Base-by-base conservation (phyloP, 2,329 filamentous ascomycete genomes). In the Trichoderma sp. region DNA sequence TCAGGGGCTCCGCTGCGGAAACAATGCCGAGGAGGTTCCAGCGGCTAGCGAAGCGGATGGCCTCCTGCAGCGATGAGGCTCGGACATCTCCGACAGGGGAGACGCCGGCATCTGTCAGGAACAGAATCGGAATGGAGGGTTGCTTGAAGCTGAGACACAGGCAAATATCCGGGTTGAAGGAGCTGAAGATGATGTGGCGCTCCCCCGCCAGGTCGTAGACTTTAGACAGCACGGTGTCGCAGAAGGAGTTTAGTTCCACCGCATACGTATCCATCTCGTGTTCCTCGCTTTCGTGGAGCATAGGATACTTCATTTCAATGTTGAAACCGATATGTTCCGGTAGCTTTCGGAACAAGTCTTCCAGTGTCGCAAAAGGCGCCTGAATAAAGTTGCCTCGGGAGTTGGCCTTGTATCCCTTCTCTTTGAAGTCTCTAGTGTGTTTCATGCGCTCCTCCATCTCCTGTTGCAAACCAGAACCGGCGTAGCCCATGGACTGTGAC, bases 251-350 rank as follows among this genome's bases (percentile, higher is more conserved):
- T 79, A 98, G 90, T 85, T 99, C 97, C 64, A 98, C 94, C 0
- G 95, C 95, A 81, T 98, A 98, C 3, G 94, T 94, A 83, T 98
- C 96, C 95, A 98, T 98, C 79, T 97, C 95, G 79, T 98, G 94
- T 83, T 97, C 94, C 83, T 98, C 95, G 75, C 92, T 94, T 87
- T 99, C 97, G 83, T 96, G 93, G 59, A 99, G 90, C 95, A 98
- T 98, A 6, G 97, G 97, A 82, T 99, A 99, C 85, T 99, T 98
- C 90, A 99, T 94, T 86, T 99, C 97, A 79, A 99, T 97, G 84
- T 99, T 98, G 89, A 99, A 99, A 16, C 97, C 95, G 27, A 97
- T 93, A 16, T 91, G 88, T 77, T 93, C 90, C 0, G 95, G 95
- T 0, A 99, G 86, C 81, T 95, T 93, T 80, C 91, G 90, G 86